Evolutionary conservation across 1,284 basidiomycete species (phyloP).

Genomic region (Pholiota adiposa): DNA sequence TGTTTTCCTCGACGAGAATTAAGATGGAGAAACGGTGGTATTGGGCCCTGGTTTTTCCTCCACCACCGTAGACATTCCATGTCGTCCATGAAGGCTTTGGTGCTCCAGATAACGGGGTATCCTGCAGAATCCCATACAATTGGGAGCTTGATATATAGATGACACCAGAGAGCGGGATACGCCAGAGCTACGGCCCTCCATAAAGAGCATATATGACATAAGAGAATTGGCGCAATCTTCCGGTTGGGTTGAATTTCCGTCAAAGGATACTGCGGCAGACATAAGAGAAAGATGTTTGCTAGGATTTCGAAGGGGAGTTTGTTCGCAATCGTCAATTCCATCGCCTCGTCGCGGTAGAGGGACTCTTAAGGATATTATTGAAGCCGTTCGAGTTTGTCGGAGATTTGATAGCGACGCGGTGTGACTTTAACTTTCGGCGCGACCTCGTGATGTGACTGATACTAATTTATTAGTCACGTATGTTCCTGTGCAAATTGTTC

Average conservation of each 20-base stretch:
- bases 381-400: no score
- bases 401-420: no score
- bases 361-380: no score
- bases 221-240: neutral
- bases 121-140: neutral
- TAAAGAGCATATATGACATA: neutral
- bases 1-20: neutral
- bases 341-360: no score
- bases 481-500: conserved; percentile 18
- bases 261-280: neutral
- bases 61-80: neutral
- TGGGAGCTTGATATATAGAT: neutral
- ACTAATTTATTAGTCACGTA: conserved; percentile 27
- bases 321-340: neutral
- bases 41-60: neutral
- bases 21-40: neutral
- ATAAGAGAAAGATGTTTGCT: neutral
- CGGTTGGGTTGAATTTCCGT: neutral
- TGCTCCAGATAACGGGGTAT: neutral
- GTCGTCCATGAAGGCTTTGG: neutral
- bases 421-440: conserved; percentile 11
- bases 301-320: neutral
- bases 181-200: neutral
- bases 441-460: conserved; percentile 29
- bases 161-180: neutral